Base-by-base conservation (phyloP, 2,329 filamentous ascomycete species). In the Fusarium robinianum region DNA sequence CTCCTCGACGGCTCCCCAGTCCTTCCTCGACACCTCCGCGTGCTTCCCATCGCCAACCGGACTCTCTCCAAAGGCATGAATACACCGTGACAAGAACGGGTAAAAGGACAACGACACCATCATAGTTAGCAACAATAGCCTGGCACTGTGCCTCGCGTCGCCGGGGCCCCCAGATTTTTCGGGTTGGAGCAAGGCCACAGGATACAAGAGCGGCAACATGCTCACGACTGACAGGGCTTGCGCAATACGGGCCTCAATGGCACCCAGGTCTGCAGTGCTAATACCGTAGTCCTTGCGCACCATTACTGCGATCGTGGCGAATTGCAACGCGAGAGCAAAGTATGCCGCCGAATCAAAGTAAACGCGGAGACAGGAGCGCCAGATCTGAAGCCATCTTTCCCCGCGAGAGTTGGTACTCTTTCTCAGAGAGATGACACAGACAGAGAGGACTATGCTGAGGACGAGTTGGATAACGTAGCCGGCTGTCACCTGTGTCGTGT, bases 201-300 rank as follows among this genome's bases (percentile, higher is more conserved):
- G 53, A n/a, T 55, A 57, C 2, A 63, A 17, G 5, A 63, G 30
- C 5, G 60, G 58, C 12, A 60, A 40, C 19, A 61, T 24, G 39
- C 57, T 58, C 7, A 61, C 34, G 4, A 63, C 41, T 1, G 57
- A 41, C 3, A 60, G 38, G 2, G 51, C 42, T 23, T 57, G 45
- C 15, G 51, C 34, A 11, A 62, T 53, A 2, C 51, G 47, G 5
- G 57, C 44, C 15, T 62, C 60, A 5, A 58, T 51, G 2, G 60
- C 55, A 2, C 58, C 53, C 8, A 63, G 25, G 14, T 56, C 52
- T 2, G 19, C 23, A 2, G 49, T 55, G 15, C 47, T 53, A 18
- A 62, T 52, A 5, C 54, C 54, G 22, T 52, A 59, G 47, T 63
- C 56, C 15, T 63, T 59, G 4, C 47, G 51, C 2, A 51, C 41